phyloP scores from a whole-genome alignment of 1,284 basidiomycete genomes.

The Wallemia ichthyophaga region DNA sequence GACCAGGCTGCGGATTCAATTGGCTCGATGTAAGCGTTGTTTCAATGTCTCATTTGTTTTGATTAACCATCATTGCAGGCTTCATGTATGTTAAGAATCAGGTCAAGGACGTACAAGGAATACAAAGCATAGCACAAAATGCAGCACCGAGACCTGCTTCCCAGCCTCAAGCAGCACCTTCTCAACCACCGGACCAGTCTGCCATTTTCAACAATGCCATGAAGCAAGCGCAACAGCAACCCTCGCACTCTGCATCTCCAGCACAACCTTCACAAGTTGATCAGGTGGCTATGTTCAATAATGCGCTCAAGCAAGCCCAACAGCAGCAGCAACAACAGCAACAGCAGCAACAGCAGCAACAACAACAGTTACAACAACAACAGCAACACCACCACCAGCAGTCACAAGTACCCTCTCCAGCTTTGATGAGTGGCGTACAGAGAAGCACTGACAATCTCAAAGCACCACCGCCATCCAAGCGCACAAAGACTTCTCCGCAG shows the following conservation, averaged over 20 bases:
- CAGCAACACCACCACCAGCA: too few relatives aligned
- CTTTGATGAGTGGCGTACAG: background rate
- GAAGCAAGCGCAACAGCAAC: background rate
- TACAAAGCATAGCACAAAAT: background rate
- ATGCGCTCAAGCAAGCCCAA: background rate
- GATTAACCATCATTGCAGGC: background rate
- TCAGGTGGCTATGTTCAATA: background rate
- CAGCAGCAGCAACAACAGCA: background rate
- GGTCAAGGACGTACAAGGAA: background rate
- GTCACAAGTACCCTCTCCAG: background rate
- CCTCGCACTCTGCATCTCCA: background rate
- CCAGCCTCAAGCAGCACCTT: background rate
- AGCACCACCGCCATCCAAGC: background rate
- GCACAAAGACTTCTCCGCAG: background rate
- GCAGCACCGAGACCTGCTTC: background rate
- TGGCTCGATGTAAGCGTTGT: background rate
- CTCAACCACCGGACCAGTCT: background rate
- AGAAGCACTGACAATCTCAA: background rate
- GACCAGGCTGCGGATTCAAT: background rate
- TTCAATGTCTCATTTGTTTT: background rate
- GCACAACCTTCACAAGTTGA: background rate
- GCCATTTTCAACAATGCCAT: background rate
- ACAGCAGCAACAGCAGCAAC: background rate
- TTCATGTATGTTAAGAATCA: background rate
- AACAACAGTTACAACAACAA: too few relatives aligned